Base-by-base conservation (phyloP, 1,284 basidiomycete species). In the Neonothopanus nambi region DNA sequence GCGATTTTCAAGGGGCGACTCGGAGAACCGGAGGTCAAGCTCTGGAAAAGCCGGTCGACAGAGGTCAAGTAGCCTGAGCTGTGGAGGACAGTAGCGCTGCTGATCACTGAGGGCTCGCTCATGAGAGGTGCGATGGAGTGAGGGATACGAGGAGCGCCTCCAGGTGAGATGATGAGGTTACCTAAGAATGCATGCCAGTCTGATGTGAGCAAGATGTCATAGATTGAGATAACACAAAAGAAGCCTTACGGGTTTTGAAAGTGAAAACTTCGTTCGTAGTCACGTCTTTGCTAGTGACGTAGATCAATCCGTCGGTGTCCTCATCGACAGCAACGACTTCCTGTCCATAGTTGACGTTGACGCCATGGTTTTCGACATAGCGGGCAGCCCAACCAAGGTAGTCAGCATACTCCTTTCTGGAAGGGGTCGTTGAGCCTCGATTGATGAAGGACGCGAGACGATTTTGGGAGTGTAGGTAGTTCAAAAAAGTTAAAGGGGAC, bases 381-480 rank as follows among this genome's bases (percentile, higher is more conserved):
- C 63, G 63, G 1, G 82, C 79, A 8, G 76, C 78, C 81, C 81
- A 83, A 11, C 74, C 63, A 33, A 84, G 71, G 63, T 84, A 84
- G 61, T 83, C 81, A 5, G 78, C 72, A 57, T 77, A 84, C 58
- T 84, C 82, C 80, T 94, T 95, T 75, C 94, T 93, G 66, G 91
- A 94, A 37, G 93, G 93, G 72, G 94, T 89, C 57, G 89, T 93
- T 26, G 90, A 93, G 73, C 93, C 93, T 58, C 91, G 85, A 70
- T 90, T 86, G 71, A 92, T 91, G 64, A 90, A 84, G 35, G 73
- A 68, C 20, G 77, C 58, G 38, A 84, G 71, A 47, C 82, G 75
- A 44, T 71, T 70, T 54, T 81, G 72, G 45, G 73, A 74, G 55
- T 82, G 78, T 40, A 84, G 70, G 65, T 84, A 84, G 33, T 75